These are phyloP conservation scores for Blastobotrys attinorum DNA, from an alignment of 805 yeast species.

Conservation along the genomic window DNA sequence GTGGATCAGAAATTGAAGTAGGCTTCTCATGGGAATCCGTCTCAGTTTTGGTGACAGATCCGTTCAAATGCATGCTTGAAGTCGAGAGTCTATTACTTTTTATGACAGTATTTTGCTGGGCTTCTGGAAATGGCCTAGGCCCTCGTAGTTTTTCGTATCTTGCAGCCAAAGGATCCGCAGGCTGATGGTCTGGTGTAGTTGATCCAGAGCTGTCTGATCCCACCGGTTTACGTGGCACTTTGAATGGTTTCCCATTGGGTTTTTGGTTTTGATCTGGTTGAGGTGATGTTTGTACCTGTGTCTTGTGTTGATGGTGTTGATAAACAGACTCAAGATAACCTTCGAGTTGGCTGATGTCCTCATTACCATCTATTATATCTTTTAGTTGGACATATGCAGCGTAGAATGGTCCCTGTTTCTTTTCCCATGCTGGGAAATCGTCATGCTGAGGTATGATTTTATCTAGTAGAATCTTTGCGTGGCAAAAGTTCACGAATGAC, in stretches of 20 bases:
- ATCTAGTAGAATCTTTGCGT: conserved; percentile 15
- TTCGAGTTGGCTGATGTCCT: conserved; percentile 7
- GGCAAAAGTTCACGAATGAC: conserved; percentile 19
- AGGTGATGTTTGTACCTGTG: too few relatives aligned
- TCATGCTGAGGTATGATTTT: conserved; percentile 19
- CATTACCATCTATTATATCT: conserved; percentile 7
- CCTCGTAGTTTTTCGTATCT: conserved; percentile 13
- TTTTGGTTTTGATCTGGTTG: not conserved
- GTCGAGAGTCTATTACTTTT: too few relatives aligned
- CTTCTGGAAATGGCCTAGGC: conserved; percentile 6
- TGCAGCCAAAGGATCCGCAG: conserved; percentile 9
- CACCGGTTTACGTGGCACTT: conserved; percentile 2
- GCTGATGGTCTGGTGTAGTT: not conserved
- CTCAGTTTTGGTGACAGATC: too few relatives aligned
- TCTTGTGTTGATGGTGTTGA: too few relatives aligned
- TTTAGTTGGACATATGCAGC: conserved; percentile 15
- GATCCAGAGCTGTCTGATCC: not conserved
- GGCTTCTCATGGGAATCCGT: too few relatives aligned
- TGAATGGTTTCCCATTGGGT: not conserved
- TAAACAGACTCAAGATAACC: not conserved
- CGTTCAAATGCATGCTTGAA: too few relatives aligned
- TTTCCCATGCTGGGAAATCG: conserved; percentile 13
- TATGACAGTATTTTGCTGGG: too few relatives aligned
- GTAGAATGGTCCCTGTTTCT: conserved; percentile 15
- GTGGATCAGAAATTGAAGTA: too few relatives aligned